phyloP scores from a whole-genome alignment of 2,329 filamentous ascomycete genomes.

The Colletotrichum salicis region DNA sequence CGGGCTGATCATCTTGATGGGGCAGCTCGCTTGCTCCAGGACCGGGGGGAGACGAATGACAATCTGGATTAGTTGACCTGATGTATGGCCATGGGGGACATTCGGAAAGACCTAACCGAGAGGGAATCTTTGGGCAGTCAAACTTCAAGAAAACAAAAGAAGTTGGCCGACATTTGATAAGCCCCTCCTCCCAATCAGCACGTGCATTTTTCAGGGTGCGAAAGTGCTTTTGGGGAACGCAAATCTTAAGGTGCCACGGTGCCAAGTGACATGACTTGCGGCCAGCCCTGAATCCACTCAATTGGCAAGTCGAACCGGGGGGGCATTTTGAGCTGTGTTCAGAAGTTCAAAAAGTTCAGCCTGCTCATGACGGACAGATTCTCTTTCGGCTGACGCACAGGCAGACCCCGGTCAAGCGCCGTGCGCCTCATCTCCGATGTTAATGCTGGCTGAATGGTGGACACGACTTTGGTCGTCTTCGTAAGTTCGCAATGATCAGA shows the following conservation, averaged over 20 bases:
- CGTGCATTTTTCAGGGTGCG: conserved; percentile 4
- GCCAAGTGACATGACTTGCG: background rate
- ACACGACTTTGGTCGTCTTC: background rate
- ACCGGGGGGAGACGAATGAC: conserved; percentile 10
- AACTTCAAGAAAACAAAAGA: background rate
- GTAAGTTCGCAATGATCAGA: background rate
- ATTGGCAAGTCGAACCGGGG: conserved; percentile 2
- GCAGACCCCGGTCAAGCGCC: conserved; percentile 35
- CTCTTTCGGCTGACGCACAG: conserved; percentile 22
- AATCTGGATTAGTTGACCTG: background rate
- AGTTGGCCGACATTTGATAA: background rate
- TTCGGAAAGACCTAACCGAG: conserved; percentile 11
- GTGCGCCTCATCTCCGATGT: conserved; percentile 51
- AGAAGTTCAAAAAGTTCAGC: too few species aligned
- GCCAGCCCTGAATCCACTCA: background rate
- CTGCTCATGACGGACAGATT: too few species aligned
- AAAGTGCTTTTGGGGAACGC: background rate
- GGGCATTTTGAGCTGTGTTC: background rate
- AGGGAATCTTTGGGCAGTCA: background rate
- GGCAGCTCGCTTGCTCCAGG: conserved; percentile 26
- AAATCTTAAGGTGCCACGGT: background rate
- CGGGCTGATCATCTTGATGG: conserved; percentile 22
- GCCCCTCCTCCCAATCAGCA: background rate
- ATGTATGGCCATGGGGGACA: background rate
- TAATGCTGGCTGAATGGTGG: conserved; percentile 49